Evolutionary conservation across 2,329 filamentous ascomycete genomes (phyloP).

Genomic region (Phialophora verrucosa): DNA sequence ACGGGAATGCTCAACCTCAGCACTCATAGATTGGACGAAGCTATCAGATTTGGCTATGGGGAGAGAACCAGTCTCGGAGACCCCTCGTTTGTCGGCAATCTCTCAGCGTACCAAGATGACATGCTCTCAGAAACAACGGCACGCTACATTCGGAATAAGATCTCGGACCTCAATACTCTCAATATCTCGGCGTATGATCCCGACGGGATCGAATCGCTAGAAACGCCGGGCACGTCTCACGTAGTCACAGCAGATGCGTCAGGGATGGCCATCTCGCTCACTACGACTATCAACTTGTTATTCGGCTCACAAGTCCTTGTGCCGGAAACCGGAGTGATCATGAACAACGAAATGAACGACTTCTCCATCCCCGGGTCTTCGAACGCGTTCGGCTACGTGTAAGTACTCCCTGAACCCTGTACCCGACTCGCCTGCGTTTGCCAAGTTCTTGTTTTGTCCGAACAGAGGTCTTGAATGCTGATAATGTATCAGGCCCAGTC

Average conservation of each 20-base stretch:
- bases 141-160: constrained; percentile 65
- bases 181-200: constrained; percentile 78
- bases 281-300: constrained; percentile 84
- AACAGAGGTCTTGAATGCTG: neutral
- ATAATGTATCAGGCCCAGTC: constrained; percentile 37
- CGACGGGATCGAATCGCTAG: constrained; percentile 65
- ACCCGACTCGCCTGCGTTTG: neutral
- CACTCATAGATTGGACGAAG: constrained; percentile 83
- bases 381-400: constrained; percentile 81
- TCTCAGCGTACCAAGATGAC: constrained; percentile 66
- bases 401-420: neutral
- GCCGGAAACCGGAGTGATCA: constrained; percentile 79
- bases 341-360: constrained; percentile 72
- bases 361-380: constrained; percentile 79
- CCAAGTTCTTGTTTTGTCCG: neutral
- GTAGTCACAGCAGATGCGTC: constrained; percentile 69
- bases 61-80: constrained; percentile 80
- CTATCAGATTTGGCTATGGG: constrained; percentile 87
- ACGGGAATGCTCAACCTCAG: constrained; percentile 66
- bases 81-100: constrained; percentile 71
- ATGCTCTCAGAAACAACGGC: constrained; percentile 71
- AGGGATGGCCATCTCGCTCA: constrained; percentile 79
- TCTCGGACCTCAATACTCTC: constrained; percentile 73
- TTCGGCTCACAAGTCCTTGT: constrained; percentile 83
- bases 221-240: constrained; percentile 64